Evolutionary conservation across 495 filamentous ascomycete genomes (phyloP).

Genomic region (Tetracladium setigerum): DNA sequence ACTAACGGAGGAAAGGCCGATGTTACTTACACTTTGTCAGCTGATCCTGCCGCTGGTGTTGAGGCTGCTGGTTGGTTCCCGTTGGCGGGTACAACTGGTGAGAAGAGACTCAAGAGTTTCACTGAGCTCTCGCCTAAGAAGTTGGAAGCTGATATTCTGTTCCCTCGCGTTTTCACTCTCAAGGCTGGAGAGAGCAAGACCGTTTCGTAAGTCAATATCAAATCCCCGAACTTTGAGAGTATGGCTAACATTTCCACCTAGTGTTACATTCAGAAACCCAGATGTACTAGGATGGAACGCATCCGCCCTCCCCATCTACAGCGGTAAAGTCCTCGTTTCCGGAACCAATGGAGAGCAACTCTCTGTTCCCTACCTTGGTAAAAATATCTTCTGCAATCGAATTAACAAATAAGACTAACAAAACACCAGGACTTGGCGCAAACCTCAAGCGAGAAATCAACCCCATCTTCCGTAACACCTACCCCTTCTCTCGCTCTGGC

Average conservation of each 20-base stretch:
- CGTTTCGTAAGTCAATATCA: conserved; percentile 6
- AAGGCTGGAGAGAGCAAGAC: conserved; percentile 9
- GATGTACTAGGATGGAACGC: conserved; percentile 1
- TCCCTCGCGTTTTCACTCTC: conserved; percentile 3
- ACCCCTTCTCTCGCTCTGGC: conserved; percentile 12
- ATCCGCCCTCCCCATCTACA: conserved; percentile 25
- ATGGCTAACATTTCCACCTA: too few species aligned
- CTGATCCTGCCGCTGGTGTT: conserved; percentile 16
- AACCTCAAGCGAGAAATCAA: conserved; percentile 12
- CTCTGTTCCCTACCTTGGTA: conserved; percentile 28
- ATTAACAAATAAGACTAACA: background rate
- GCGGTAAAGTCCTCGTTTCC: conserved; percentile 28
- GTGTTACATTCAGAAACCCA: too few species aligned
- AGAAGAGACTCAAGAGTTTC: conserved; percentile 1
- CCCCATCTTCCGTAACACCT: conserved; percentile 5
- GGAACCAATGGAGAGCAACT: conserved; percentile 26
- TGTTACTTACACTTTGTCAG: conserved; percentile 28
- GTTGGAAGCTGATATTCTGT: conserved; percentile 7
- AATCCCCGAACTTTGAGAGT: background rate
- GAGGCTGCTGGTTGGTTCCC: background rate
- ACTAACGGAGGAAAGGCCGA: conserved; percentile 30
- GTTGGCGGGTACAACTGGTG: background rate
- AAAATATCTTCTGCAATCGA: background rate
- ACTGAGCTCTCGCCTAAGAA: background rate
- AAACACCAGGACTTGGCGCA: conserved; percentile 9